A percentile compares a stretch with the other conserved stretches of the same genome.
Evolutionary conservation across 805 yeast genomes (phyloP).

Genomic region (Komagataella pseudopastoris): DNA sequence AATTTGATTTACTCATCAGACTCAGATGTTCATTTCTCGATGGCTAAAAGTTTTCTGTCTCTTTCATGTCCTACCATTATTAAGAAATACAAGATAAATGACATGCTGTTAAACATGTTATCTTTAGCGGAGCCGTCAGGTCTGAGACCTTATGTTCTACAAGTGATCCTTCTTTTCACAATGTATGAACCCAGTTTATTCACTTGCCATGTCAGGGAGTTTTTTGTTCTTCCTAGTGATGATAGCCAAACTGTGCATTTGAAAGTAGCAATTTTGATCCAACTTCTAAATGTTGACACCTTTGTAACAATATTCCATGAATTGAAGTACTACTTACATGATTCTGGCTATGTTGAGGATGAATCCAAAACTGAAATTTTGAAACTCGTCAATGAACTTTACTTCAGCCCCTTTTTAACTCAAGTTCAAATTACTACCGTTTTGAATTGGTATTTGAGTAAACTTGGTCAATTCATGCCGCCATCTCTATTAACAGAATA

Average conservation of each 20-base stretch:
- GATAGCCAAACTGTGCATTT: conserved; percentile 21
- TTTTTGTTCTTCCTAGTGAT: conserved; percentile 49
- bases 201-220: conserved; percentile 23
- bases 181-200: neutral
- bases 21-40: conserved; percentile 47
- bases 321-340: conserved; percentile 37
- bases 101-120: conserved; percentile 31
- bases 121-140: conserved; percentile 2
- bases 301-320: conserved; percentile 42
- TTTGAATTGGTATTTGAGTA: conserved; percentile 51
- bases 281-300: conserved; percentile 40
- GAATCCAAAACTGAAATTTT: conserved; percentile 31
- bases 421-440: conserved; percentile 37
- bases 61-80: conserved; percentile 46
- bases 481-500: conserved; percentile 41
- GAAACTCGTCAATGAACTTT: conserved; percentile 29
- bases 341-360: neutral
- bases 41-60: conserved; percentile 39
- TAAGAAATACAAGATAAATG: conserved; percentile 32
- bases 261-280: conserved; percentile 51
- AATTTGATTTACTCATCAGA: conserved; percentile 36
- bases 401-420: conserved; percentile 11
- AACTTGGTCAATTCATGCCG: conserved; percentile 19
- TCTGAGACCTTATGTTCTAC: neutral
- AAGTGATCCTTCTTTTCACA: neutral